phyloP scores from a whole-genome alignment of 169 alveolate genomes.

The Cryptosporidium sp. region DNA sequence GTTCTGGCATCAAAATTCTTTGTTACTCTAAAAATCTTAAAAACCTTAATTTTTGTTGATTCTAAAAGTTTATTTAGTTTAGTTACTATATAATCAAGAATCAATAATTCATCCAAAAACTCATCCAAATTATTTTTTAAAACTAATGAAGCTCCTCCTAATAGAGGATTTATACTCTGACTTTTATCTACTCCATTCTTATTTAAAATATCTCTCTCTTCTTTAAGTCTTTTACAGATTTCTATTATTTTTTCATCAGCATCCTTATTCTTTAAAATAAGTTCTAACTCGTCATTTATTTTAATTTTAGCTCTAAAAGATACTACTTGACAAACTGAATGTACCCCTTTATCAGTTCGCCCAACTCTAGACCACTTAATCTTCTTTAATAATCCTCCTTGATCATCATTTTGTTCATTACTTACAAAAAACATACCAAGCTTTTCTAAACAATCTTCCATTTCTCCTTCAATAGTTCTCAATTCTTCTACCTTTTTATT shows the following conservation, averaged over 20 bases:
- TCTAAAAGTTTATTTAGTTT: constrained; percentile 22
- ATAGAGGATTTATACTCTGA: constrained; percentile 13
- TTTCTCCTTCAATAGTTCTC: constrained; percentile 47
- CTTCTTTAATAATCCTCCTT: constrained; percentile 63
- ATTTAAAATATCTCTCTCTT: constrained; percentile 17
- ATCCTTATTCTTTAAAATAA: constrained; percentile 5
- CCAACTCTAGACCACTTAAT: constrained; percentile 86
- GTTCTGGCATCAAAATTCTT: constrained; percentile 87
- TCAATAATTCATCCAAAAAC: constrained; percentile 30
- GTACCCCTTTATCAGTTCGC: constrained; percentile 91
- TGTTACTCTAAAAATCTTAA: constrained; percentile 84
- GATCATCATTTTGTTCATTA: neutral
- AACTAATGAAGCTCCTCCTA: neutral
- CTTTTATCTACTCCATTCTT: neutral
- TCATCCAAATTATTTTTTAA: neutral
- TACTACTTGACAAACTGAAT: constrained; percentile 66
- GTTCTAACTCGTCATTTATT: neutral
- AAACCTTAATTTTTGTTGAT: constrained; percentile 79
- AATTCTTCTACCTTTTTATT: constrained; percentile 76
- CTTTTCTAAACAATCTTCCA: constrained; percentile 45
- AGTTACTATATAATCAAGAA: constrained; percentile 34
- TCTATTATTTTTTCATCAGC: neutral
- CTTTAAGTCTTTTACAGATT: neutral
- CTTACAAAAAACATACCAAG: constrained; percentile 11
- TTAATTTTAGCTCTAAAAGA: constrained; percentile 69